These are phyloP conservation scores for Pelargonium myrrhifolium DNA, from an alignment of 441 rosid species.

Conservation along the genomic window DNA sequence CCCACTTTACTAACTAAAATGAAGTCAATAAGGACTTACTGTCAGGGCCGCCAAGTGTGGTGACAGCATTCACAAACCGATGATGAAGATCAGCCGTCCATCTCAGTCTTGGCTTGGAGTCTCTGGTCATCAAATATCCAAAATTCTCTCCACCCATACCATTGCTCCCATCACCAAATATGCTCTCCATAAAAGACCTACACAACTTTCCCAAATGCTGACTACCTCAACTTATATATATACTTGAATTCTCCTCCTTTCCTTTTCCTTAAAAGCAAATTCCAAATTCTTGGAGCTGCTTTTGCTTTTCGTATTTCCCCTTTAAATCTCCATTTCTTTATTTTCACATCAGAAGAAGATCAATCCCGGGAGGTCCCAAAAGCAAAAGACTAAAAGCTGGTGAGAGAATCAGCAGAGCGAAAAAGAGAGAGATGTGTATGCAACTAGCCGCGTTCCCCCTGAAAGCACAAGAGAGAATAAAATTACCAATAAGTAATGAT, in stretches of 20 bases:
- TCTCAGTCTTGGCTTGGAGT: constrained; percentile 57
- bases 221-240: neutral
- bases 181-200: neutral
- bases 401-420: neutral
- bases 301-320: neutral
- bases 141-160: constrained; percentile 18
- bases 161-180: neutral
- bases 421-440: neutral
- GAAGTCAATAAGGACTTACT: constrained; percentile 29
- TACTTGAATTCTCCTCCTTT: neutral
- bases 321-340: neutral
- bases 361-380: constrained; percentile 1
- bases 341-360: constrained; percentile 5
- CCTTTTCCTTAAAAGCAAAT: constrained; percentile 2
- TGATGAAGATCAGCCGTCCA: constrained; percentile 77
- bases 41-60: constrained; percentile 65
- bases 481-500: neutral
- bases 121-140: constrained; percentile 63
- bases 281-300: neutral
- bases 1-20: neutral
- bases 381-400: constrained; percentile 2
- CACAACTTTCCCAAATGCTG: neutral
- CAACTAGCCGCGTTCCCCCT: neutral
- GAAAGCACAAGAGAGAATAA: neutral
- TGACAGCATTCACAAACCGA: constrained; percentile 60